Conservation (phyloP, 257 asterid genomes). For the Nyctanthes arbortristis region DNA sequence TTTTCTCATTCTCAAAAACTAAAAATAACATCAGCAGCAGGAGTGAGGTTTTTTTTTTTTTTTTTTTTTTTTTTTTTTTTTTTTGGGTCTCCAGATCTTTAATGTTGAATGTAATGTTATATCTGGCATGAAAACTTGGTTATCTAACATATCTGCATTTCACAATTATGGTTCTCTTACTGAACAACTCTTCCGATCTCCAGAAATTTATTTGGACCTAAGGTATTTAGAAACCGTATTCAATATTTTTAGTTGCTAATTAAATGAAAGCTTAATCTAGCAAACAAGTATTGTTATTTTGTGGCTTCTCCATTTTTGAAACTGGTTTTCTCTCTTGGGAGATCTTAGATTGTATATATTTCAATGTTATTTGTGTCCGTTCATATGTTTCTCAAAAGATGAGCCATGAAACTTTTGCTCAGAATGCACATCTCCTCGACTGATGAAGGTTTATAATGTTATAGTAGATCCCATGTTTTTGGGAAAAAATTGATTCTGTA, state of each 20-base stretch:
- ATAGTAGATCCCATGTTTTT: too few relatives aligned
- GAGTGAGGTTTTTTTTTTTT: background rate
- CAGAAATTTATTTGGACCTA: background rate
- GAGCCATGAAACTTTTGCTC: background rate
- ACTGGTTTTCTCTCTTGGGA: background rate
- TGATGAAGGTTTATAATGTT: too few relatives aligned
- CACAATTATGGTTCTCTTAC: background rate
- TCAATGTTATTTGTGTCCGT: background rate
- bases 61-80: too few relatives aligned
- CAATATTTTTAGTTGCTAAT: background rate
- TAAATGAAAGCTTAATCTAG: background rate
- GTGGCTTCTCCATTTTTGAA: too few relatives aligned
- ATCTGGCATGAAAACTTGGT: background rate
- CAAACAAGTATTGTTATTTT: background rate
- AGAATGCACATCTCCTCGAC: too few relatives aligned
- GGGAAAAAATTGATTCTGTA: too few relatives aligned
- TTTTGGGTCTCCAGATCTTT: background rate
- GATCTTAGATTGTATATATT: background rate
- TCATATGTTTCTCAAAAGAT: background rate
- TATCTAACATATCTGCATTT: background rate
- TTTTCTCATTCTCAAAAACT: background rate
- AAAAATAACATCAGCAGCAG: background rate
- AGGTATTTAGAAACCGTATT: background rate
- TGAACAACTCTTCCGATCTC: background rate
- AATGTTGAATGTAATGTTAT: background rate